Percentiles rank a stretch among this genome's conserved stretches.
These are phyloP conservation scores for Coniella lustricola DNA, from an alignment of 2,329 filamentous ascomycete species.

Conservation along the genomic window DNA sequence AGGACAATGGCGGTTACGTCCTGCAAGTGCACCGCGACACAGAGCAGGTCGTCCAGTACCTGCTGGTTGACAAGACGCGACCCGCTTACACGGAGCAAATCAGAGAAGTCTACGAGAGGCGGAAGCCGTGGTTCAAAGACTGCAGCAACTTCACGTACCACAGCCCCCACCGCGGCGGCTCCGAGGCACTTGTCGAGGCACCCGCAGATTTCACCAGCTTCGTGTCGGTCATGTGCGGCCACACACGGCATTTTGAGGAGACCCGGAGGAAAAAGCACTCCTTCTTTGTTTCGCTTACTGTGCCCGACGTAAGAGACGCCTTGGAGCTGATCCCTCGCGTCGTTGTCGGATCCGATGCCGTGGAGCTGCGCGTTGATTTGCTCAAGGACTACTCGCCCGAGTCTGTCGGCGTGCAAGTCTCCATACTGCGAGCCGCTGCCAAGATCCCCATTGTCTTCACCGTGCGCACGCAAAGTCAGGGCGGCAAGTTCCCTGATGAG, in stretches of 20 bases:
- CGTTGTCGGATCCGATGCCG: slow-evolving; percentile 80
- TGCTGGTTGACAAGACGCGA: slow-evolving; percentile 80
- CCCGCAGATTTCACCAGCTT: slow-evolving; percentile 69
- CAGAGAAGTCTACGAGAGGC: slow-evolving; percentile 79
- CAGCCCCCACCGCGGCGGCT: slow-evolving; percentile 57
- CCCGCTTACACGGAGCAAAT: slow-evolving; percentile 93
- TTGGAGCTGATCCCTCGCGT: slow-evolving; percentile 61
- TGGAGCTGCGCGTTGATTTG: slow-evolving; percentile 89
- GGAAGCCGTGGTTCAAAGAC: slow-evolving; percentile 82
- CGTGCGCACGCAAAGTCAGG: slow-evolving; percentile 76
- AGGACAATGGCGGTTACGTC: slow-evolving; percentile 72
- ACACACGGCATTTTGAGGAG: slow-evolving; percentile 46
- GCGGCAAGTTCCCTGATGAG: slow-evolving; percentile 78
- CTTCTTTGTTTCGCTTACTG: slow-evolving; percentile 88
- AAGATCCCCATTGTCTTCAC: slow-evolving; percentile 87
- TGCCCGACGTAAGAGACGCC: slow-evolving; percentile 63
- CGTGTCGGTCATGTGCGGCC: slow-evolving; percentile 60
- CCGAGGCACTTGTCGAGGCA: slow-evolving; percentile 33
- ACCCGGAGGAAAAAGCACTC: slow-evolving; percentile 63
- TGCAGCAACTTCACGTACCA: slow-evolving; percentile 95
- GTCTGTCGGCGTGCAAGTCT: slow-evolving; percentile 75
- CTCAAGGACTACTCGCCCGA: slow-evolving; percentile 69
- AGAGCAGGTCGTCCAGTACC: slow-evolving; percentile 78
- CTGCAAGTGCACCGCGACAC: slow-evolving; percentile 84
- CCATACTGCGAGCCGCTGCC: slow-evolving; percentile 65